Base-by-base conservation (phyloP, 176 grass and related monocot species). In the Oryza meyeriana region DNA sequence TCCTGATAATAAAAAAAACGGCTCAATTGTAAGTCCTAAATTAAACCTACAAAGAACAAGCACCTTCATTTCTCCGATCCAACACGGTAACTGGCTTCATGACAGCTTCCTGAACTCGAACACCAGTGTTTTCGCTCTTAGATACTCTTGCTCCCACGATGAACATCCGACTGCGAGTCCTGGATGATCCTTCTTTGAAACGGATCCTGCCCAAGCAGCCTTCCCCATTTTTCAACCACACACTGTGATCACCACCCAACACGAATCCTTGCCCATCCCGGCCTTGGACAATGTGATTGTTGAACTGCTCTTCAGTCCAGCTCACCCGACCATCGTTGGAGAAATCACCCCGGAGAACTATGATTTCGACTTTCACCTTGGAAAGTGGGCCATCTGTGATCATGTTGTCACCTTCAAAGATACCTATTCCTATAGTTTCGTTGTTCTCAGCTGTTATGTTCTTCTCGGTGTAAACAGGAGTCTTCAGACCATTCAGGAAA, bases 21-120 rank as follows among this genome's bases (percentile, higher is more conserved):
- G 2, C 35, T 36, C 4, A 36, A 4, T 36, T 33, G 32, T n/a
- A 36, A 36, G 35, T n/a, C n/a, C n/a, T n/a, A 36, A 5, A 6
- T 6, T 36, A 36, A 36, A 36, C 35, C 35, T 6, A 36, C 35
- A 36, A 36, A 36, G 35, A 36, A 36, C 44, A 50, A 50, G 0
- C 82, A 87, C 79, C 40, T 78, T 88, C 80, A 25, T 88, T 88
- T 50, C 86, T 83, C 14, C 86, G 74, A 13, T 88, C 86, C 3
- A 64, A 41, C 36, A 88, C 79, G 0, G 33, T 55, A 20, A 78
- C 79, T 24, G 86, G 86, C 11, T 22, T 40, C 86, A 88, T 88
- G 32, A 88, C 14, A 59, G 79, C 79, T 83, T 83, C 86, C 58
- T 10, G 73, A 39, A 88, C 42, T 57, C 66, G 79, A 16, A 50